These are phyloP conservation scores for Citrullus amarus DNA, from an alignment of 306 rosid species.

Conservation along the genomic window DNA sequence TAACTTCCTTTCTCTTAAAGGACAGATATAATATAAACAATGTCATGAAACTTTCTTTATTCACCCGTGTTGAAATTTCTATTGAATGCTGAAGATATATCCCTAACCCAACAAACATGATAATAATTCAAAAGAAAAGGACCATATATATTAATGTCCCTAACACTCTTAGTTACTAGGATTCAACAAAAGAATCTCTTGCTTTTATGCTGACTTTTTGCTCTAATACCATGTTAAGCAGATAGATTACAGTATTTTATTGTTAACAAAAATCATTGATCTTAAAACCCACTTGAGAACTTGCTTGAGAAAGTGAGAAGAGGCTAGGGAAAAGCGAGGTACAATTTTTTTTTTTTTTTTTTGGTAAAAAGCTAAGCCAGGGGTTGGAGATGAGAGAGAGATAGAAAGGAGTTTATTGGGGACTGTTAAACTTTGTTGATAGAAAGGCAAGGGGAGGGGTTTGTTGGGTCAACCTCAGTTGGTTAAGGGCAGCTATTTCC, in stretches of 20 bases:
- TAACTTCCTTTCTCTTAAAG: background rate
- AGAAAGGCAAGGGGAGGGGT: conserved; percentile 8
- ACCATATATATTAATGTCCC: background rate
- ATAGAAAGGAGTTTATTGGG: background rate
- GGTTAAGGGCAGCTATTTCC: conserved; percentile 15
- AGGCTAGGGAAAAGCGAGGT: too few species aligned
- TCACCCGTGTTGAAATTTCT: background rate
- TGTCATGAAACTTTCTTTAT: background rate
- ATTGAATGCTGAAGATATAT: background rate
- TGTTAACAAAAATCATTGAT: background rate
- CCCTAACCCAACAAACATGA: background rate
- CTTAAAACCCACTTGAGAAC: background rate
- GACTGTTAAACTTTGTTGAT: conserved; percentile 21
- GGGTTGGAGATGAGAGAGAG: background rate
- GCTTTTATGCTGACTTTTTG: too few species aligned
- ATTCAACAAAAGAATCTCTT: background rate
- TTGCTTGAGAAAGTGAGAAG: background rate
- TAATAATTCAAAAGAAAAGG: background rate
- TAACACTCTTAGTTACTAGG: background rate
- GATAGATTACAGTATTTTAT: background rate
- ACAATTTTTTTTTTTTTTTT: background rate
- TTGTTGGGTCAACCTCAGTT: conserved; percentile 46
- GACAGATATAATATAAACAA: background rate
- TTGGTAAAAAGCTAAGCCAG: background rate
- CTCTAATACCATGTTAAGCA: background rate